phyloP scores from a whole-genome alignment of 768 basidiomycete genomes.

The Coprinellus micaceus region DNA sequence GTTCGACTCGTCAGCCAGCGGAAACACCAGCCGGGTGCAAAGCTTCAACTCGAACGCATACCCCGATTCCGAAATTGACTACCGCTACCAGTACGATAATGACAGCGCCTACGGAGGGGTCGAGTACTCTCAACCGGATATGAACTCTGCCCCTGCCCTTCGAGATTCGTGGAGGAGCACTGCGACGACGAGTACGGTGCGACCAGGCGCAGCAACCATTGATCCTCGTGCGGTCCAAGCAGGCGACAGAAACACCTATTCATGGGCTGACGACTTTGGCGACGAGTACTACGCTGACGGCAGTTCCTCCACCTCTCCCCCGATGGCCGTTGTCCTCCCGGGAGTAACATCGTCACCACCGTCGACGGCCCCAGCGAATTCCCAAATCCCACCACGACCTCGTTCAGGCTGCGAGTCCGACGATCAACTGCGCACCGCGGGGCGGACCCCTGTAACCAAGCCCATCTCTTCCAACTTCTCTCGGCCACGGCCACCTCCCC shows the following conservation, averaged over 20 bases:
- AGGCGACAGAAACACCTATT: background rate
- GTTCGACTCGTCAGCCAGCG: conserved; percentile 19
- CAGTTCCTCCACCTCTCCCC: too few relatives aligned
- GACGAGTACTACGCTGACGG: too few relatives aligned
- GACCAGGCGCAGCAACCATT: background rate
- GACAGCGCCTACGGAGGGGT: conserved; percentile 43
- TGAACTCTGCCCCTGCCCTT: conserved; percentile 24
- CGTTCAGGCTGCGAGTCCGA: background rate
- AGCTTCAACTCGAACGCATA: conserved; percentile 5
- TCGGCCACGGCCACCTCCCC: conserved; percentile 25
- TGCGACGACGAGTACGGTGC: conserved; percentile 10
- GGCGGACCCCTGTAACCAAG: conserved; percentile 41
- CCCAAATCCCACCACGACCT: background rate
- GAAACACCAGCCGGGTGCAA: background rate
- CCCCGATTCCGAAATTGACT: conserved; percentile 6
- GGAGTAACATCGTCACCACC: too few relatives aligned
- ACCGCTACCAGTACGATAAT: conserved; percentile 8
- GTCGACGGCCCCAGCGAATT: background rate
- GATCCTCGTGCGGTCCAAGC: background rate
- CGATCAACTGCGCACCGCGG: conserved; percentile 8
- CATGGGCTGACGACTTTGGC: too few relatives aligned
- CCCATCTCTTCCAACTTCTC: conserved; percentile 60
- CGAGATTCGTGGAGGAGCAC: conserved; percentile 41
- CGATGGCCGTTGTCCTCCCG: too few relatives aligned
- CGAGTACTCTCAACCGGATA: conserved; percentile 29